Percentiles rank a stretch among this genome's conserved stretches.
Evolutionary conservation across 768 basidiomycete species (phyloP).

Genomic region (Russula sp.): DNA sequence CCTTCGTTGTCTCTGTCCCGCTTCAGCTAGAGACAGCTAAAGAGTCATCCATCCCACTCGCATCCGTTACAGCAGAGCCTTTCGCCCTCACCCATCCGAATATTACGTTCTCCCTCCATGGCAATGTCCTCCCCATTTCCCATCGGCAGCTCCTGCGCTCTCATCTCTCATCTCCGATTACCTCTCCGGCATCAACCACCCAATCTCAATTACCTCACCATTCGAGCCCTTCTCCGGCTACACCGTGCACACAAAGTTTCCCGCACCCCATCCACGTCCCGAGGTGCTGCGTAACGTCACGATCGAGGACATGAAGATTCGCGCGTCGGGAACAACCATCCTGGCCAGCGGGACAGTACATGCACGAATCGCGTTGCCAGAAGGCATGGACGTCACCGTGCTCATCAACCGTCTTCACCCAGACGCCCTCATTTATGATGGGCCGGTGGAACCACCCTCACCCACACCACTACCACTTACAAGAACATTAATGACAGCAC

Average conservation of each 20-base stretch:
- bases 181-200: constrained; percentile 54
- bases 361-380: constrained; percentile 64
- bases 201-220: constrained; percentile 56
- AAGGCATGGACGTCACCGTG: constrained; percentile 63
- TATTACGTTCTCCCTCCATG: constrained; percentile 55
- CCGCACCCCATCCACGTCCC: constrained; percentile 61
- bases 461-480: neutral
- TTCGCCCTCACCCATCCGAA: constrained; percentile 67
- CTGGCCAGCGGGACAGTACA: constrained; percentile 69
- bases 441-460: constrained; percentile 32
- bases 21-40: constrained; percentile 22
- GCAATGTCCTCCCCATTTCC: constrained; percentile 54
- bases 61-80: constrained; percentile 52
- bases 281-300: constrained; percentile 68
- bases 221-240: constrained; percentile 48
- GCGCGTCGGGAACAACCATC: constrained; percentile 46
- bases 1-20: constrained; percentile 60
- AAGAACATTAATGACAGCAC: neutral
- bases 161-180: constrained; percentile 65
- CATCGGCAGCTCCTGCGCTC: constrained; percentile 43
- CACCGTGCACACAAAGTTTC: constrained; percentile 52
- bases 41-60: constrained; percentile 44
- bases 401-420: constrained; percentile 65
- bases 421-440: constrained; percentile 77
- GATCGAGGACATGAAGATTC: constrained; percentile 72